These are phyloP conservation scores for Plectosphaerella cucumerina DNA, from an alignment of 2,329 filamentous ascomycete species.

Conservation along the genomic window DNA sequence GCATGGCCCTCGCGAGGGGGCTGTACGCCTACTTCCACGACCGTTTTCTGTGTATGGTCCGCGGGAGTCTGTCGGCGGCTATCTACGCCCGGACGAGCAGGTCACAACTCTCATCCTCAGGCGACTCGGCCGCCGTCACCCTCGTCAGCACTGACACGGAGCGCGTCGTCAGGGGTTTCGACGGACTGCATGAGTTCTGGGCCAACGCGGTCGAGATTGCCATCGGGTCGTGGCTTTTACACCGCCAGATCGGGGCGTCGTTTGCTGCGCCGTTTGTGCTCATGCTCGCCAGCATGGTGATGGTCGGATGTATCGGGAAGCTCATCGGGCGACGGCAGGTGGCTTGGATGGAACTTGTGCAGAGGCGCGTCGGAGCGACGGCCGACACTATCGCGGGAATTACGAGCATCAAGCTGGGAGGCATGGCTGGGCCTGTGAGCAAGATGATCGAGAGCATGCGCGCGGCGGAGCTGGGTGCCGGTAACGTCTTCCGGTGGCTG, in stretches of 20 bases:
- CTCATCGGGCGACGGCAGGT: constrained; percentile 17
- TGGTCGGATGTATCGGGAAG: constrained; percentile 6
- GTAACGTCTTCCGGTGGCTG: constrained; percentile 17
- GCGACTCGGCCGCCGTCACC: constrained; percentile 27
- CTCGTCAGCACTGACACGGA: constrained; percentile 34
- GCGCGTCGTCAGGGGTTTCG: constrained; percentile 23
- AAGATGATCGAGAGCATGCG: constrained; percentile 17
- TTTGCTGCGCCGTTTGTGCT: constrained; percentile 26
- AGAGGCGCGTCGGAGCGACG: constrained; percentile 20
- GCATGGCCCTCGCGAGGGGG: constrained; percentile 26
- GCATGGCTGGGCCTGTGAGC: constrained; percentile 20
- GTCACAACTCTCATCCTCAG: constrained; percentile 14
- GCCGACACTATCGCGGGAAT: constrained; percentile 18
- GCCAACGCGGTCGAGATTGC: constrained; percentile 24
- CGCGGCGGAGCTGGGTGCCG: constrained; percentile 16
- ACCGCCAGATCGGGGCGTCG: constrained; percentile 22
- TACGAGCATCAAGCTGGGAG: constrained; percentile 23
- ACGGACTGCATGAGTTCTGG: constrained; percentile 29
- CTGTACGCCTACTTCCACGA: constrained; percentile 26
- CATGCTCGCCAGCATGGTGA: constrained; percentile 10
- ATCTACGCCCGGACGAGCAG: constrained; percentile 26
- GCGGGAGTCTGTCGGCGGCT: constrained; percentile 20
- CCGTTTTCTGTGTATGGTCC: constrained; percentile 22
- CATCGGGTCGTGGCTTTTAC: constrained; percentile 26
- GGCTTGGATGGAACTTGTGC: constrained; percentile 24